Evolutionary conservation across 2,329 filamentous ascomycete genomes (phyloP).

Genomic region (Exserohilum rostratum): DNA sequence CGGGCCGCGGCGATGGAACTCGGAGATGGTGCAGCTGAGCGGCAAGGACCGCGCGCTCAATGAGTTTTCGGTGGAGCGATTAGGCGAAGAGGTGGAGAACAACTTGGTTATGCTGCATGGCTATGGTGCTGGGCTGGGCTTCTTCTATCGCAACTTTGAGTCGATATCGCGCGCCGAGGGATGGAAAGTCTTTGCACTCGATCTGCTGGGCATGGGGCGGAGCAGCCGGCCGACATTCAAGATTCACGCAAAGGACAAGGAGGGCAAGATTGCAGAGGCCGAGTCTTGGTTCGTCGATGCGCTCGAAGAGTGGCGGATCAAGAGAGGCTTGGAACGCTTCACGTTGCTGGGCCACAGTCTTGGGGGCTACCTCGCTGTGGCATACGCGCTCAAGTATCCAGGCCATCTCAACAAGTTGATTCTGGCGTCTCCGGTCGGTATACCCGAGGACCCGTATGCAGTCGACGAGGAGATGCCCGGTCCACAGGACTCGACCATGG

Average conservation of each 20-base stretch:
- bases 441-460: slow-evolving; percentile 93
- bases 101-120: slow-evolving; percentile 95
- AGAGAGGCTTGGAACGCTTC: slow-evolving; percentile 88
- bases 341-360: slow-evolving; percentile 92
- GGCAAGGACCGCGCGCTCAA: slow-evolving; percentile 89
- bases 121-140: slow-evolving; percentile 93
- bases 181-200: slow-evolving; percentile 91
- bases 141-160: slow-evolving; percentile 99
- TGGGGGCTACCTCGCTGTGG: slow-evolving; percentile 92
- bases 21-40: slow-evolving; percentile 79
- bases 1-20: slow-evolving; percentile 84
- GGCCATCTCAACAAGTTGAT: slow-evolving; percentile 95
- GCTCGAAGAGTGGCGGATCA: slow-evolving; percentile 91
- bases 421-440: slow-evolving; percentile 89
- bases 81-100: slow-evolving; percentile 79
- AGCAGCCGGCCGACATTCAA: slow-evolving; percentile 83
- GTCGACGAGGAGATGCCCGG: slow-evolving; percentile 81
- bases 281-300: slow-evolving; percentile 97
- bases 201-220: slow-evolving; percentile 93
- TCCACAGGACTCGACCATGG: slow-evolving; percentile 71
- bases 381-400: slow-evolving; percentile 95
- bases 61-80: slow-evolving; percentile 87
- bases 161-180: slow-evolving; percentile 76
- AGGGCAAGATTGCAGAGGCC: slow-evolving; percentile 82
- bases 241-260: slow-evolving; percentile 79